Percentiles rank a stretch among this genome's conserved stretches.
Conservation (phyloP, 768 basidiomycete species). For the Cubamyces sp. region DNA sequence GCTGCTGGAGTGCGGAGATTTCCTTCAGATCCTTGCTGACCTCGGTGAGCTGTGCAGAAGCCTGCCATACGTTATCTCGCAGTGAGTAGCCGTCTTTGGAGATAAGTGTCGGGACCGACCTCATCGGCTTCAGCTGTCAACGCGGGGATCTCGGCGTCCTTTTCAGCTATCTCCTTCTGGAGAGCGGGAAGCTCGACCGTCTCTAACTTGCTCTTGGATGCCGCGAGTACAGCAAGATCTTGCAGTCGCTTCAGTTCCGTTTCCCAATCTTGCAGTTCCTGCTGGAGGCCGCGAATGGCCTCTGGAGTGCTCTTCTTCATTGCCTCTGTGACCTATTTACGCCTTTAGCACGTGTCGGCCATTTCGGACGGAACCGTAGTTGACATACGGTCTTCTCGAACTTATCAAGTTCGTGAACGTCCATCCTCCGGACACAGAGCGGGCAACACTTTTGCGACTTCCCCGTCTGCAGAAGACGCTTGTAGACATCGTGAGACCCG, state of each 20-base stretch:
- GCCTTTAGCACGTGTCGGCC: neutral
- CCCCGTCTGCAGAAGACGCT: constrained; percentile 57
- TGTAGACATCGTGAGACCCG: constrained; percentile 53
- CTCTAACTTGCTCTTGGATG: constrained; percentile 56
- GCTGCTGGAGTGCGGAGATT: constrained; percentile 59
- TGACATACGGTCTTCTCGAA: constrained; percentile 72
- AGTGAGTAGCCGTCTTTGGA: neutral
- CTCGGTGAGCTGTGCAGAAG: constrained; percentile 51
- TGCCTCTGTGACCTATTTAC: constrained; percentile 59
- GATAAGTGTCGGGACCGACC: constrained; percentile 42
- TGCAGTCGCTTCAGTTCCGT: constrained; percentile 59
- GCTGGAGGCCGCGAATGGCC: constrained; percentile 45
- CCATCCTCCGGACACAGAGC: constrained; percentile 74
- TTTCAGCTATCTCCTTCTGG: constrained; percentile 60
- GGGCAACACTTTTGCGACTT: constrained; percentile 70
- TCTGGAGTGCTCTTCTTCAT: constrained; percentile 60
- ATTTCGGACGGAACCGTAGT: neutral
- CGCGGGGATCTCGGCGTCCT: constrained; percentile 58
- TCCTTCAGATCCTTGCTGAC: constrained; percentile 66
- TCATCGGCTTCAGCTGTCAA: constrained; percentile 61
- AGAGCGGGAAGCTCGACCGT: constrained; percentile 66
- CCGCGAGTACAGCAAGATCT: constrained; percentile 58
- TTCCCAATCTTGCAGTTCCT: constrained; percentile 64
- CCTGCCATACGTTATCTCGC: constrained; percentile 41
- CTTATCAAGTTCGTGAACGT: constrained; percentile 51